Evolutionary conservation across 2,329 filamentous ascomycete species (phyloP).

Genomic region (Colletotrichum abscissum): DNA sequence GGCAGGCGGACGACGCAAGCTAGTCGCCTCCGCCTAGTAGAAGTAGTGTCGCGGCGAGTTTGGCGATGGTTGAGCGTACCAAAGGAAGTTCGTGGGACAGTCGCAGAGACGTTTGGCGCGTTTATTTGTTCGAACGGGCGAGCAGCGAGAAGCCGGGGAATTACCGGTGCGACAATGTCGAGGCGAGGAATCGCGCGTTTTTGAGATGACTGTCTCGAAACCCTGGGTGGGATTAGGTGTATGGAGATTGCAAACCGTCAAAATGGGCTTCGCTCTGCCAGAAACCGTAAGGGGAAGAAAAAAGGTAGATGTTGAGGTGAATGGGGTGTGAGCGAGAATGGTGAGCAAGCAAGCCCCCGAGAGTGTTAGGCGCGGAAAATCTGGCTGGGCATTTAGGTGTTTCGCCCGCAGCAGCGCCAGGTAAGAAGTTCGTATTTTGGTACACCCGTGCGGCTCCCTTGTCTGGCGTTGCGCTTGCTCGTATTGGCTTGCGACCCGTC

Average conservation of each 20-base stretch:
- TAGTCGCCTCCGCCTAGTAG: constrained; percentile 2
- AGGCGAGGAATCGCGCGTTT: neutral
- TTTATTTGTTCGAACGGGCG: neutral
- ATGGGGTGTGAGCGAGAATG: neutral
- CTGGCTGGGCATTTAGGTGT: constrained; percentile 8
- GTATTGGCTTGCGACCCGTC: constrained; percentile 12
- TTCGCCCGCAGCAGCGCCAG: constrained; percentile 6
- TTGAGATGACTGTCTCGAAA: constrained; percentile 16
- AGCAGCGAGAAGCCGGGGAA: neutral
- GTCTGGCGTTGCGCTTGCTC: constrained; percentile 16
- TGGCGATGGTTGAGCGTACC: neutral
- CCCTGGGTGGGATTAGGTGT: constrained; percentile 5
- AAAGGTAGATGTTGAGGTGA: neutral
- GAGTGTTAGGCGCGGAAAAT: constrained; percentile 4
- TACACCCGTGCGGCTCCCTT: constrained; percentile 15
- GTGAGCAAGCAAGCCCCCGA: constrained; percentile 4
- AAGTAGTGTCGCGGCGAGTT: neutral
- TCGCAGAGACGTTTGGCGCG: neutral
- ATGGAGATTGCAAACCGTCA: neutral
- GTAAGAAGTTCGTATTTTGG: constrained; percentile 17
- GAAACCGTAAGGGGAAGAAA: neutral
- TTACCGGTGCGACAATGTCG: neutral
- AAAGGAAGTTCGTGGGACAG: neutral
- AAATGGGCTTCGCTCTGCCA: neutral
- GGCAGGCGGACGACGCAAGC: constrained; percentile 7